Base-by-base conservation (phyloP, 225 moss, liverwort and hornwort species). In the Straminergon stramineum region DNA sequence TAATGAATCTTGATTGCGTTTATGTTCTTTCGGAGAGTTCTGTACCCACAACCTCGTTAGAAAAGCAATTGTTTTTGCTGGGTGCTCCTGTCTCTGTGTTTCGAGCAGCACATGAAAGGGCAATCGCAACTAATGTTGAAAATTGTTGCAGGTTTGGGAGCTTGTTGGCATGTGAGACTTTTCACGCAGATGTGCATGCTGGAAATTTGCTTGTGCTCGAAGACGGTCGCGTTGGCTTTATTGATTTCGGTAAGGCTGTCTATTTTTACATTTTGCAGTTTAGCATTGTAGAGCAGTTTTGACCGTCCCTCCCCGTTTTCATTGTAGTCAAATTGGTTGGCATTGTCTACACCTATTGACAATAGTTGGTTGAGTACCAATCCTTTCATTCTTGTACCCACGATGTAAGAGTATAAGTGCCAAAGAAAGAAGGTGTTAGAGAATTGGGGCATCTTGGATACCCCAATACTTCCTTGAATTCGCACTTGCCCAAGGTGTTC, bases 131-230 rank as follows among this genome's bases (percentile, higher is more conserved):
- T 88, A 31, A 75, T 85, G 37, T 75, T 90, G 52, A 45, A 66
- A 86, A 37, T 63, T 68, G n/a, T 84, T 91, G 86, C 91, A 99
- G 97, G 97, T 99, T 99, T 93, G 98, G 98, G 84, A 97, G 97
- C 92, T 95, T 97, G 92, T 79, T 99, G 88, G 97, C 96, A 45
- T 99, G 96, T 91, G 96, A 99, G 85, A 96, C 96, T 75, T 97
- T 99, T 85, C 98, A 97, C 91, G 98, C 98, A 88, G 96, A 99
- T 84, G 94, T 99, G 23, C 97, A 97, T 92, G 97, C 97, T 75
- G 97, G 97, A 67, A 99, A 99, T 88, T 89, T 99, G 87, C 87
- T 99, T 75, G 97, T 99, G 63, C 96, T 99, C 45, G 88, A 86
- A 86, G 98, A 97, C 82, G 97, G 97, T 48, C 95, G 96, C 34